phyloP scores from a whole-genome alignment of 805 yeast genomes.

The Kluyveromyces lactis region DNA sequence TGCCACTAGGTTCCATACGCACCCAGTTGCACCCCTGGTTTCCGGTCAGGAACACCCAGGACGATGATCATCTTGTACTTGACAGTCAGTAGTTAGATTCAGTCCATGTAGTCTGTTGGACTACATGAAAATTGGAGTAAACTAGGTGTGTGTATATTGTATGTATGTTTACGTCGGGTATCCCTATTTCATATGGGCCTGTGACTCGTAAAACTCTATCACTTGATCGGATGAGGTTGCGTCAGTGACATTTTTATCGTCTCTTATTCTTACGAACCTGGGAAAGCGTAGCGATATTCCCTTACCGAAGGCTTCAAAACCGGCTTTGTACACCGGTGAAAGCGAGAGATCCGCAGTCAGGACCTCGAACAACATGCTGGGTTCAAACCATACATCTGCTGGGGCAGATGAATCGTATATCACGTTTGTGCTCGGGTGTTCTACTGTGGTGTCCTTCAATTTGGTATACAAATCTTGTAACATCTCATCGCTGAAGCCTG shows the following conservation, averaged over 20 bases:
- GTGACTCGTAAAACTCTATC: slow-evolving; percentile 73
- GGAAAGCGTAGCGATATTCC: slow-evolving; percentile 90
- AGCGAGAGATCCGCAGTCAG: slow-evolving; percentile 84
- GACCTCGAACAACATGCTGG: slow-evolving; percentile 76
- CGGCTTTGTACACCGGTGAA: slow-evolving; percentile 86
- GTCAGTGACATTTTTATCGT: slow-evolving; percentile 78
- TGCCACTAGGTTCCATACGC: no score
- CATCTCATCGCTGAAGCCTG: slow-evolving; percentile 89
- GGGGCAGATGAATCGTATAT: slow-evolving; percentile 63
- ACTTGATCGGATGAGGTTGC: slow-evolving; percentile 82
- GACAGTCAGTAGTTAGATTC: no score
- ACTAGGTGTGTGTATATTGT: no score
- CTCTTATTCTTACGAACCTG: slow-evolving; percentile 72
- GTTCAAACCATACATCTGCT: slow-evolving; percentile 96
- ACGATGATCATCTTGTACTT: no score
- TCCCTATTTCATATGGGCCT: slow-evolving; percentile 32
- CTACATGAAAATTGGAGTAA: no score
- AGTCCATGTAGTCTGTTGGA: no score
- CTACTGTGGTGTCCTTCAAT: slow-evolving; percentile 59
- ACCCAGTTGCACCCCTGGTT: no score
- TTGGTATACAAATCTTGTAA: slow-evolving; percentile 50
- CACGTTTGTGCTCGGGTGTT: slow-evolving; percentile 56
- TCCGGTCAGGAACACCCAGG: no score
- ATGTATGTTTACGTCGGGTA: no score
- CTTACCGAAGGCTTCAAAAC: slow-evolving; percentile 58